A percentile compares a stretch with the other conserved stretches of the same genome.
These are phyloP conservation scores for Rubroboletus pulcherrimus DNA, from an alignment of 768 basidiomycete species.

Conservation along the genomic window DNA sequence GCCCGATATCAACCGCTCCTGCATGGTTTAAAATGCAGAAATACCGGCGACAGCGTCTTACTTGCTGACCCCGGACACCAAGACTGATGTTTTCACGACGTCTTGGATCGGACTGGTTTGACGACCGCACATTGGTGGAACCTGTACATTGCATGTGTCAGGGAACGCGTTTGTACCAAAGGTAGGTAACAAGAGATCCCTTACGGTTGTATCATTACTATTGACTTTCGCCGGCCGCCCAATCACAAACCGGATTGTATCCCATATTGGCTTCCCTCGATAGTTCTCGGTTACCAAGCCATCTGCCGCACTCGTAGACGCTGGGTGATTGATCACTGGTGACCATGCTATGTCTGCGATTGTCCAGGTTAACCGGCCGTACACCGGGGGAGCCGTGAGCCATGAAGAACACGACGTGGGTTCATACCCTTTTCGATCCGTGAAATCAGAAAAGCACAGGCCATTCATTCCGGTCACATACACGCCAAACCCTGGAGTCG, in stretches of 20 bases:
- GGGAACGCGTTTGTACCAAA: not conserved
- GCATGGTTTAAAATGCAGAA: not conserved
- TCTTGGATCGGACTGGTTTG: not conserved
- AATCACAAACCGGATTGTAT: not conserved
- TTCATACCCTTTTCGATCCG: not conserved
- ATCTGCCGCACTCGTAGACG: conserved; percentile 3
- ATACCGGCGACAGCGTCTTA: not conserved
- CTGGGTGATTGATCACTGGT: not conserved
- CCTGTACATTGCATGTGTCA: not conserved
- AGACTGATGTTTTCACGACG: not conserved
- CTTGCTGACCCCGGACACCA: not conserved
- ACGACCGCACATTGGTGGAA: conserved; percentile 2
- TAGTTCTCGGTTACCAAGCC: conserved; percentile 9
- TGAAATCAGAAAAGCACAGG: not conserved
- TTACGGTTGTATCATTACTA: not conserved
- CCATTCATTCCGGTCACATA: not conserved
- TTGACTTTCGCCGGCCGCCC: not conserved
- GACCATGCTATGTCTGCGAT: not conserved
- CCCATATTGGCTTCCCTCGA: not conserved
- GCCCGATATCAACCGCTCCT: not conserved
- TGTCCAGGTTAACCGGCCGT: not conserved
- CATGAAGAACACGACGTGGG: not conserved
- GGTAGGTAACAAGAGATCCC: not conserved
- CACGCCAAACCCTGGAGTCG: not conserved
- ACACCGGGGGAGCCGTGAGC: not conserved